These are phyloP conservation scores for Aspergillus tamarii DNA, from an alignment of 2,329 filamentous ascomycete species.

Conservation along the genomic window DNA sequence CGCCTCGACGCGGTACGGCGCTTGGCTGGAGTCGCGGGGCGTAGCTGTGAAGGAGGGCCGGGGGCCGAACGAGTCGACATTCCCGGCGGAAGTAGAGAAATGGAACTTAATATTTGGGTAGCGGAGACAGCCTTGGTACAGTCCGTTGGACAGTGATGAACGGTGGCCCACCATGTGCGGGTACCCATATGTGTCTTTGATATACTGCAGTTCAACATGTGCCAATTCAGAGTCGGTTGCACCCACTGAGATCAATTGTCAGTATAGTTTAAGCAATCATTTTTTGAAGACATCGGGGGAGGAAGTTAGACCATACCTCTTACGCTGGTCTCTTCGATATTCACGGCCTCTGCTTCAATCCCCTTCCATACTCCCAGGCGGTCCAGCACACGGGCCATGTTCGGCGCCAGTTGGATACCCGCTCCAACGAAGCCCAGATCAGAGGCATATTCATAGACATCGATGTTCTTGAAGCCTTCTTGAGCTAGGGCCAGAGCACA, in stretches of 20 bases:
- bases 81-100: slow-evolving; percentile 62
- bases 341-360: slow-evolving; percentile 72
- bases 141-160: slow-evolving; percentile 67
- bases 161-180: slow-evolving; percentile 82
- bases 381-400: slow-evolving; percentile 77
- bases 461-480: slow-evolving; percentile 73
- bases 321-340: slow-evolving; percentile 72
- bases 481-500: slow-evolving; percentile 73
- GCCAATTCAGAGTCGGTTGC: slow-evolving; percentile 69
- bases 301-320: slow-evolving; percentile 52
- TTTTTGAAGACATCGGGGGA: neutral
- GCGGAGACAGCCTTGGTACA: slow-evolving; percentile 71
- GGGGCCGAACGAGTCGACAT: slow-evolving; percentile 62
- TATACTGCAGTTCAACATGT: slow-evolving; percentile 70
- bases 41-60: slow-evolving; percentile 63
- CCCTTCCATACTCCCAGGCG: slow-evolving; percentile 71
- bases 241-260: slow-evolving; percentile 56
- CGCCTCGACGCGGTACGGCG: slow-evolving; percentile 52
- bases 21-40: slow-evolving; percentile 56
- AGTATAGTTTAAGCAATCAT: neutral
- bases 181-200: slow-evolving; percentile 70
- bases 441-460: slow-evolving; percentile 73
- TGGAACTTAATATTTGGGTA: slow-evolving; percentile 68
- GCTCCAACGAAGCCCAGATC: slow-evolving; percentile 80
- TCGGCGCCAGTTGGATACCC: slow-evolving; percentile 82